These are phyloP conservation scores for Neoboletus magnificus DNA, from an alignment of 768 basidiomycete genomes.

Conservation along the genomic window DNA sequence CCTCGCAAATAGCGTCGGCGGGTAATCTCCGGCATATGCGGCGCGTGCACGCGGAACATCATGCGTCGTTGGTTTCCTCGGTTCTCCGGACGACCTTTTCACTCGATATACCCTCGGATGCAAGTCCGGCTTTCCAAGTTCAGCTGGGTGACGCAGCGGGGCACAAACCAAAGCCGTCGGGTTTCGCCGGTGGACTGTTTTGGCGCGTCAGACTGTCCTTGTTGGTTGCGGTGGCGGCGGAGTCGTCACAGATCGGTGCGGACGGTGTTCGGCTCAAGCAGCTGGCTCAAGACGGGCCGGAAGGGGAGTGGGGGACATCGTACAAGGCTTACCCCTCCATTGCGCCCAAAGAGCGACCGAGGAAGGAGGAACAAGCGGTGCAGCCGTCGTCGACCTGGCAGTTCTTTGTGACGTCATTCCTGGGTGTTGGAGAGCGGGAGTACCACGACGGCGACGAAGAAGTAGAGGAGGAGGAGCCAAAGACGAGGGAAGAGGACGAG, in stretches of 20 bases:
- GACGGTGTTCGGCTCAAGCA: slow-evolving; percentile 54
- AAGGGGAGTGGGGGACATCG: slow-evolving; percentile 70
- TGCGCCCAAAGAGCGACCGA: slow-evolving; percentile 54
- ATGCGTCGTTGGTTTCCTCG: slow-evolving; percentile 69
- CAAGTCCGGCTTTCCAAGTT: slow-evolving; percentile 81
- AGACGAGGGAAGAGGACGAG: slow-evolving; percentile 46
- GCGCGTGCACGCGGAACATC: slow-evolving; percentile 83
- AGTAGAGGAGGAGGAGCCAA: slow-evolving; percentile 35
- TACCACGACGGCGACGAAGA: slow-evolving; percentile 55
- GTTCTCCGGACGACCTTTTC: slow-evolving; percentile 79
- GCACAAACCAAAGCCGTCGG: slow-evolving; percentile 14
- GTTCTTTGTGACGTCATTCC: slow-evolving; percentile 39
- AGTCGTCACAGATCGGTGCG: slow-evolving; percentile 41
- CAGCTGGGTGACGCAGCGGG: slow-evolving; percentile 41
- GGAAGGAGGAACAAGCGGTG: not conserved
- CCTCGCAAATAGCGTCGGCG: slow-evolving; percentile 51
- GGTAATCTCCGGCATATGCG: slow-evolving; percentile 52
- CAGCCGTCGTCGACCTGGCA: slow-evolving; percentile 32
- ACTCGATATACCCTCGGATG: slow-evolving; percentile 91
- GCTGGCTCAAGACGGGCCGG: slow-evolving; percentile 52
- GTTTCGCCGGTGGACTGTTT: slow-evolving; percentile 66
- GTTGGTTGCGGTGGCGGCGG: slow-evolving; percentile 69
- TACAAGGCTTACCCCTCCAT: slow-evolving; percentile 59
- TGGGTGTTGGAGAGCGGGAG: slow-evolving; percentile 42
- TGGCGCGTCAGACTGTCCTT: slow-evolving; percentile 89